Conservation (phyloP, 2,329 filamentous ascomycete species). For the Didymella arachidicola region DNA sequence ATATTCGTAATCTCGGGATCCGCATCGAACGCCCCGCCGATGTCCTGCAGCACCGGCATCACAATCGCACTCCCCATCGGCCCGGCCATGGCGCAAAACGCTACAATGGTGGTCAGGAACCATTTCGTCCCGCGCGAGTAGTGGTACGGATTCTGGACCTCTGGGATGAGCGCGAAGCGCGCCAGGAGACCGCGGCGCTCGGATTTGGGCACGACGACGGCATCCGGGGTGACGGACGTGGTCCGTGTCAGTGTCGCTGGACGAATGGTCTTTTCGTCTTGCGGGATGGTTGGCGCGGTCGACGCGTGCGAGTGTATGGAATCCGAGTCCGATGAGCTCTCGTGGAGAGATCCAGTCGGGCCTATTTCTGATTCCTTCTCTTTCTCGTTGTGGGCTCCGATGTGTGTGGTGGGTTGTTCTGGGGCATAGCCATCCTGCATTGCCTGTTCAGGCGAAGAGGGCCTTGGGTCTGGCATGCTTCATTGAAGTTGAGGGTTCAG, state of each 20-base stretch:
- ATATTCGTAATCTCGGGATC: conserved; percentile 49
- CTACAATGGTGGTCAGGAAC: conserved; percentile 79
- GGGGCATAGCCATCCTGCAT: conserved; percentile 15
- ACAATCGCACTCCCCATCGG: conserved; percentile 87
- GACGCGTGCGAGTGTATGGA: conserved; percentile 32
- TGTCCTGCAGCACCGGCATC: conserved; percentile 61
- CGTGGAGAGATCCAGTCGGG: conserved; percentile 9
- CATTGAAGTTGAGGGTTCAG: neutral
- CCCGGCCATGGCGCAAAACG: conserved; percentile 76
- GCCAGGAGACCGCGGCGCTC: conserved; percentile 76
- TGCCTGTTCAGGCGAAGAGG: conserved; percentile 5
- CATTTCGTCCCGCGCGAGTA: conserved; percentile 81
- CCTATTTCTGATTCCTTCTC: conserved; percentile 10
- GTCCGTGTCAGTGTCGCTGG: conserved; percentile 38
- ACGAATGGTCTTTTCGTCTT: conserved; percentile 24
- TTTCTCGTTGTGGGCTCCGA: conserved; percentile 11
- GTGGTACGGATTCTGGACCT: conserved; percentile 77
- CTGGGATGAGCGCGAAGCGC: conserved; percentile 74
- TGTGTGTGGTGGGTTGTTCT: conserved; percentile 6
- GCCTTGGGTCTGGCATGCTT: conserved; percentile 15
- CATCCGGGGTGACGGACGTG: conserved; percentile 48
- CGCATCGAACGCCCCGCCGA: conserved; percentile 43
- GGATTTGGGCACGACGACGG: conserved; percentile 58
- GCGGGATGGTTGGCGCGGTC: conserved; percentile 28
- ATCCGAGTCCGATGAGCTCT: conserved; percentile 9